Base-by-base conservation (phyloP, 257 asterid species). In the Fraxinus cuspidata region DNA sequence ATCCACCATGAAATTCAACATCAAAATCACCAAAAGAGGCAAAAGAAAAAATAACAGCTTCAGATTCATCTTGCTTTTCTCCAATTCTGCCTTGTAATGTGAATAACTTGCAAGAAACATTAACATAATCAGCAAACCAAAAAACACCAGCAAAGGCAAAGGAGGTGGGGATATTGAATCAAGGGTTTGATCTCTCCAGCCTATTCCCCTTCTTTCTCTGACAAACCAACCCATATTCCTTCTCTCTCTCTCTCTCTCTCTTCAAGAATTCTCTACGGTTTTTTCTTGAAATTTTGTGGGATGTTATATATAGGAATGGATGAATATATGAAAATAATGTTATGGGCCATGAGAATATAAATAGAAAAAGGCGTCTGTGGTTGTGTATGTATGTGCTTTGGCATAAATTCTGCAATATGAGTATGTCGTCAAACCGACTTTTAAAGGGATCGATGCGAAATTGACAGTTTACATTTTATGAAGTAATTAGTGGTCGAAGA, bases 21-120 rank as follows among this genome's bases (percentile, higher is more conserved):
- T 60, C 67, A 60, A 9, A 60, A 60, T 60, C 31, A 60, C 67
- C 67, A 60, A 11, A 60, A 60, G 4, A 21, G 67, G 67, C 31
- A 60, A 9, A 11, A 60, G 67, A 23, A 60, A 60, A 9, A 60
- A 6, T 0, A 60, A 8, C 12, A 60, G 67, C 29, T 60, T 60
- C 67, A 60, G 31, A 60, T 60, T 21, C 67, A 60, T 60, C 67
- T 60, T 60, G 67, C 67, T n/a, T 9, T 60, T 60, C 18, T 60
- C 67, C 29, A 60, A 28, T n/a, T 60, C 16, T 9, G 31, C 67
- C 15, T 60, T 60, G 29, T 60, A 60, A 60, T 60, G 16, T 9
- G 67, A 60, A 60, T 60, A 60, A 21, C 67, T 23, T 0, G 31
- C 31, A 8, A 60, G 67, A 60, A 60, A 60, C 67, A 60, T 60